Conservation (phyloP, 1,284 basidiomycete species). For the Pseudozyma sp. region DNA sequence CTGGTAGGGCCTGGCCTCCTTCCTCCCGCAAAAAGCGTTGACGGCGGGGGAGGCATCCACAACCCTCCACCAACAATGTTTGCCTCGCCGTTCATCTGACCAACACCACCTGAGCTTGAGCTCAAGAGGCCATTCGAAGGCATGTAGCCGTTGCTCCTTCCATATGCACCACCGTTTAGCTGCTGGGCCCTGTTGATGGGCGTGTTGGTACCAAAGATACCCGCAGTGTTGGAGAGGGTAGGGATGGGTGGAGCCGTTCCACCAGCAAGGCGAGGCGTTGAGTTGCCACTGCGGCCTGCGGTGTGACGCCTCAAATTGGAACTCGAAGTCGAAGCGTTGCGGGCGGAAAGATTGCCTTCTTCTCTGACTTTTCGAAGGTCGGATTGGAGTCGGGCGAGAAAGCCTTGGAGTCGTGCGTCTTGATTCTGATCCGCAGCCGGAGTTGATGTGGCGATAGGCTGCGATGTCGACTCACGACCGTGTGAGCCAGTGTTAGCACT, state of each 20-base stretch:
- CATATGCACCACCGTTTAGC: too few relatives aligned
- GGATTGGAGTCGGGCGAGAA: constrained; percentile 40
- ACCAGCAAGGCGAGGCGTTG: constrained; percentile 19
- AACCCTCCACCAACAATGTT: constrained; percentile 9
- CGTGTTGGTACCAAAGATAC: too few relatives aligned
- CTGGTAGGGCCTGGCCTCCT: constrained; percentile 1
- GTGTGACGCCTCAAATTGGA: background rate
- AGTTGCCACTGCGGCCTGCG: constrained; percentile 17
- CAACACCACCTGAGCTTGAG: background rate
- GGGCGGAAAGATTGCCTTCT: constrained; percentile 37
- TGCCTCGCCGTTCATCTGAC: background rate
- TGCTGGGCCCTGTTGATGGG: too few relatives aligned
- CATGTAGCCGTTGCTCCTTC: too few relatives aligned
- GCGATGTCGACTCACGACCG: background rate
- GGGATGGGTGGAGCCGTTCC: too few relatives aligned
- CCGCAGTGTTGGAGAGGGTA: too few relatives aligned
- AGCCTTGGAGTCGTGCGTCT: constrained; percentile 36
- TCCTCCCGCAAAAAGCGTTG: constrained; percentile 23
- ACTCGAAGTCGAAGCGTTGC: constrained; percentile 11
- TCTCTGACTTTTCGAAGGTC: constrained; percentile 52
- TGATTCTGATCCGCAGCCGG: constrained; percentile 25
- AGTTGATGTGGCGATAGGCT: background rate
- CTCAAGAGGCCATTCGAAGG: background rate
- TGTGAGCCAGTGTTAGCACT: background rate
- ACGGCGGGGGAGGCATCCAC: constrained; percentile 55